Percentiles rank a stretch among this genome's conserved stretches.
Evolutionary conservation across 129 eudicot species (phyloP).

Genomic region (Cynara cardunculus): DNA sequence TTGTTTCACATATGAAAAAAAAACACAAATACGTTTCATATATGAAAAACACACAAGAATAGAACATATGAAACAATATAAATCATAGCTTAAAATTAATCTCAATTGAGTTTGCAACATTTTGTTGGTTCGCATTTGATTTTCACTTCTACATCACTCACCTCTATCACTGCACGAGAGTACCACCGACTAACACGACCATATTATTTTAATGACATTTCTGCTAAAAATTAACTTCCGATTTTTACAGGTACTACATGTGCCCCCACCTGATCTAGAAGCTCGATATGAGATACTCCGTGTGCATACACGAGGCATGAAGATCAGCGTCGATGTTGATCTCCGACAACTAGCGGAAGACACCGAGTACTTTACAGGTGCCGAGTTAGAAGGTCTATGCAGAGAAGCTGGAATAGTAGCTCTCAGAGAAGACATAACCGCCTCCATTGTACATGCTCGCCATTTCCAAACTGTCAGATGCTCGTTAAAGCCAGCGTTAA

Average conservation of each 20-base stretch:
- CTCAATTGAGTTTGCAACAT: neutral
- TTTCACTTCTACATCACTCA: neutral
- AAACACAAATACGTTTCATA: neutral
- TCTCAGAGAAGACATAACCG: slow-evolving; percentile 74
- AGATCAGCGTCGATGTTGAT: slow-evolving; percentile 51
- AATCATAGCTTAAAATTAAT: too few relatives aligned
- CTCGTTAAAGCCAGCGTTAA: slow-evolving; percentile 62
- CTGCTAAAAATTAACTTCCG: slow-evolving; percentile 1
- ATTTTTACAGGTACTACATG: slow-evolving; percentile 73
- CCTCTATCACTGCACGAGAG: neutral
- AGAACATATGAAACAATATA: neutral
- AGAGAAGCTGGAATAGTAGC: slow-evolving; percentile 88
- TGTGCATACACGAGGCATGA: slow-evolving; percentile 78
- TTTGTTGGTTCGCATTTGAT: neutral
- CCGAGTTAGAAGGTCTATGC: slow-evolving; percentile 83
- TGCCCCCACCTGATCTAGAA: slow-evolving; percentile 88
- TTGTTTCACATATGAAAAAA: neutral
- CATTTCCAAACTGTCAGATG: slow-evolving; percentile 65
- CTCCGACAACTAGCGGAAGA: slow-evolving; percentile 68
- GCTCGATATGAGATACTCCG: slow-evolving; percentile 73
- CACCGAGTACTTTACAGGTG: slow-evolving; percentile 87
- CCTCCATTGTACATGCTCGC: slow-evolving; percentile 47
- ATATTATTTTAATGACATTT: neutral
- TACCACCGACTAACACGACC: too few relatives aligned
- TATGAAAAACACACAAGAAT: neutral